These are phyloP conservation scores for Colletotrichum magnum DNA, from an alignment of 2,329 filamentous ascomycete species.

Conservation along the genomic window DNA sequence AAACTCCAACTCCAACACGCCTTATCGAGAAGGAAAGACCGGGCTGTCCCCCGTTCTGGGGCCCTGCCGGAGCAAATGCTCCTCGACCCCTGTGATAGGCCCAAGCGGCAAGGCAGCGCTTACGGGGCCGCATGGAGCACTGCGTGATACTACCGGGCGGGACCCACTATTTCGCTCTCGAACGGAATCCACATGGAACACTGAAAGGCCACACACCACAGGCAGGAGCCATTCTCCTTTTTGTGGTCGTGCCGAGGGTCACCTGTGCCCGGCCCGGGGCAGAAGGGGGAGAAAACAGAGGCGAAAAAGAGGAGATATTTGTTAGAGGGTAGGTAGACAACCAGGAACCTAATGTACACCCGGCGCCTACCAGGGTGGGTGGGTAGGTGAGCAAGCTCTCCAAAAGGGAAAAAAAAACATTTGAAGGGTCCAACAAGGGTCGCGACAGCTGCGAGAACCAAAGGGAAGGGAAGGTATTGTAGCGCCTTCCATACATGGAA, in stretches of 20 bases:
- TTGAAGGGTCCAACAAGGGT: too few relatives aligned
- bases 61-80: conserved; percentile 41
- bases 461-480: too few relatives aligned
- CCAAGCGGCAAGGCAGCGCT: conserved; percentile 37
- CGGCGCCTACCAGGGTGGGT: too few relatives aligned
- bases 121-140: conserved; percentile 38
- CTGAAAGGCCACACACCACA: not conserved
- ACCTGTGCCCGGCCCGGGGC: too few relatives aligned
- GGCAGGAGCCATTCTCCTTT: not conserved
- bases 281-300: too few relatives aligned
- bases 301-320: too few relatives aligned
- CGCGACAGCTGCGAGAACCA: too few relatives aligned
- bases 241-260: not conserved
- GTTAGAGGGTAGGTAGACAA: too few relatives aligned
- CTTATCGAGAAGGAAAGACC: not conserved
- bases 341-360: too few relatives aligned
- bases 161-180: conserved; percentile 18
- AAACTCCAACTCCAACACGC: conserved; percentile 18
- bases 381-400: too few relatives aligned
- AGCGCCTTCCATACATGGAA: too few relatives aligned
- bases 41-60: conserved; percentile 8
- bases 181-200: conserved; percentile 17
- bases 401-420: too few relatives aligned
- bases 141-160: conserved; percentile 22
- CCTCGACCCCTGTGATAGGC: conserved; percentile 36